These are phyloP conservation scores for Mariannaea elegans DNA, from an alignment of 2,329 filamentous ascomycete species.

Conservation along the genomic window DNA sequence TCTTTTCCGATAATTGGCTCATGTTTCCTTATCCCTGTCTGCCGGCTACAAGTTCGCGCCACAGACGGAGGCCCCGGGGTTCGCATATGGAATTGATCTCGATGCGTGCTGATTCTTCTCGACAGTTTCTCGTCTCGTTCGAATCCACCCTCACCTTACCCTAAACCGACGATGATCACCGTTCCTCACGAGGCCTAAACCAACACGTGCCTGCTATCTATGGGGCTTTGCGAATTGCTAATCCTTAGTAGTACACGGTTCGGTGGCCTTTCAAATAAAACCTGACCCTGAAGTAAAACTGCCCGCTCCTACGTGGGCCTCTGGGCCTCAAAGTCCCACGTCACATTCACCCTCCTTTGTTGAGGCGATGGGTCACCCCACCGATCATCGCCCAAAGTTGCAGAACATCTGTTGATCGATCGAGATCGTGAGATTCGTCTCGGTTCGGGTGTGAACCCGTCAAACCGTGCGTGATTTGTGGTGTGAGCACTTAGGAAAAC, in stretches of 20 bases:
- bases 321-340: no score
- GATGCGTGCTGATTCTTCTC: neutral
- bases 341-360: neutral
- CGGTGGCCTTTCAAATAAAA: neutral
- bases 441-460: neutral
- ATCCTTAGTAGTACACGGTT: no score
- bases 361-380: neutral
- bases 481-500: no score
- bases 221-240: no score
- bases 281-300: no score
- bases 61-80: neutral
- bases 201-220: neutral
- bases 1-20: no score
- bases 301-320: no score
- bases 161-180: neutral
- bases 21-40: neutral
- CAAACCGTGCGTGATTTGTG: no score
- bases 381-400: neutral
- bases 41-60: neutral
- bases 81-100: slow-evolving; percentile 2
- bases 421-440: neutral
- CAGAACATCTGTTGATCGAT: neutral
- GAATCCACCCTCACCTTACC: neutral
- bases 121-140: neutral
- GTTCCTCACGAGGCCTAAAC: neutral